Percentiles rank a stretch among this genome's conserved stretches.
Evolutionary conservation across 2,329 filamentous ascomycete genomes (phyloP).

Genomic region (Colletotrichum tabaci): DNA sequence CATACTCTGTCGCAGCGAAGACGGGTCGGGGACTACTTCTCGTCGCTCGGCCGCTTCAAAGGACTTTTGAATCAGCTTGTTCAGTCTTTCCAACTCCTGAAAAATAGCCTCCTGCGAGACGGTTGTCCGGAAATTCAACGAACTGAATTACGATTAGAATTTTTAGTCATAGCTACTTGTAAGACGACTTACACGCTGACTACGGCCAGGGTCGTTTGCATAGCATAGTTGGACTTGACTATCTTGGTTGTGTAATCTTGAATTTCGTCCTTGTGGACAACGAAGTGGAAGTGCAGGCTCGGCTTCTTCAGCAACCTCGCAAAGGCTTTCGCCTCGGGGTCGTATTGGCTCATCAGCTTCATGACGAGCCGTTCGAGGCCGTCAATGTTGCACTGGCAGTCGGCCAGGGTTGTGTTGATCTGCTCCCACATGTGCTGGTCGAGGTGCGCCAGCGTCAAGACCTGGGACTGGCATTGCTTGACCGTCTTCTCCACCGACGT

Average conservation of each 20-base stretch:
- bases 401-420: slow-evolving; percentile 9
- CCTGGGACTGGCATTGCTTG: slow-evolving; percentile 9
- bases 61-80: not conserved
- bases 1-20: slow-evolving; percentile 2
- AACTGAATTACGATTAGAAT: not conserved
- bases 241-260: slow-evolving; percentile 19
- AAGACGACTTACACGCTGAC: slow-evolving; percentile 22
- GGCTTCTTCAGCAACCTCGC: slow-evolving; percentile 14
- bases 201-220: slow-evolving; percentile 26
- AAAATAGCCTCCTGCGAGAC: slow-evolving; percentile 22
- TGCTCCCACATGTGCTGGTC: slow-evolving; percentile 34
- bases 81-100: slow-evolving; percentile 16
- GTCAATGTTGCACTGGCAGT: slow-evolving; percentile 20
- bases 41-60: not conserved
- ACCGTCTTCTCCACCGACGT: slow-evolving; percentile 29
- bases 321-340: not conserved
- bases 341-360: slow-evolving; percentile 13
- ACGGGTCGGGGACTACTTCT: not conserved
- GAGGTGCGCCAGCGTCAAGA: slow-evolving; percentile 12
- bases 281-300: slow-evolving; percentile 20
- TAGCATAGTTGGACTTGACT: slow-evolving; percentile 26
- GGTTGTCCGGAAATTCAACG: slow-evolving; percentile 19
- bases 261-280: slow-evolving; percentile 20
- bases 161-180: too few relatives aligned
- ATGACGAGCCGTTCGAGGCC: slow-evolving; percentile 9